Conservation (phyloP, 1,139 yeast species). For the Pichia sp. region DNA sequence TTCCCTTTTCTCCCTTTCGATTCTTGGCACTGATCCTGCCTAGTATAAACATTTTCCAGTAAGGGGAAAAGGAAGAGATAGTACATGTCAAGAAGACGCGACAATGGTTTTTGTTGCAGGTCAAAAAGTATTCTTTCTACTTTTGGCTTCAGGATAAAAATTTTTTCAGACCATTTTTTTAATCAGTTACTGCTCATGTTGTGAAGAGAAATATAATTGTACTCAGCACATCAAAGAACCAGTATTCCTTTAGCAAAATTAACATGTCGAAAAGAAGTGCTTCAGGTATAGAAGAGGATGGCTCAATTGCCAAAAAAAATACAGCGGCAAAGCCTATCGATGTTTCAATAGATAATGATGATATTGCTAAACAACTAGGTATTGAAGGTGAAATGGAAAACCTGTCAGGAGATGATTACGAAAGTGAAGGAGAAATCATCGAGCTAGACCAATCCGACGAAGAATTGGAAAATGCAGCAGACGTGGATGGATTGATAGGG, state of each 20-base stretch:
- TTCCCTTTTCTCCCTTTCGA: neutral
- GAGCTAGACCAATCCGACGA: conserved; percentile 61
- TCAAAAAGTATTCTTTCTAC: neutral
- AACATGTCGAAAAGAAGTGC: conserved; percentile 59
- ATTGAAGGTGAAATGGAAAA: conserved; percentile 80
- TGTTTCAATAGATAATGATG: conserved; percentile 32
- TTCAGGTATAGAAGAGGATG: conserved; percentile 30
- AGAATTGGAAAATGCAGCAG: conserved; percentile 29
- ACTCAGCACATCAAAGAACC: neutral
- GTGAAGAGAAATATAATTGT: no score
- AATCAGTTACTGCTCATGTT: neutral
- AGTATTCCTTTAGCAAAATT: neutral
- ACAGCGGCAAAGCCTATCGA: conserved; percentile 27
- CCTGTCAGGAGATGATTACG: conserved; percentile 92
- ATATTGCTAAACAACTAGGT: conserved; percentile 48
- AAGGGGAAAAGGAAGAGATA: neutral
- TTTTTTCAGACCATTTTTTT: neutral
- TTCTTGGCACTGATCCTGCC: no score
- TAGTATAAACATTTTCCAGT: neutral
- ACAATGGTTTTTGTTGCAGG: neutral
- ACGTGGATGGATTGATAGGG: conserved; percentile 21
- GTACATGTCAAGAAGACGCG: neutral
- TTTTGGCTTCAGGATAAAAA: neutral
- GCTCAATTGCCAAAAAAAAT: conserved; percentile 30
- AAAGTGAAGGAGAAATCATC: conserved; percentile 85